Evolutionary conservation across 768 basidiomycete species (phyloP).

Genomic region (Pleurotus giganteus): DNA sequence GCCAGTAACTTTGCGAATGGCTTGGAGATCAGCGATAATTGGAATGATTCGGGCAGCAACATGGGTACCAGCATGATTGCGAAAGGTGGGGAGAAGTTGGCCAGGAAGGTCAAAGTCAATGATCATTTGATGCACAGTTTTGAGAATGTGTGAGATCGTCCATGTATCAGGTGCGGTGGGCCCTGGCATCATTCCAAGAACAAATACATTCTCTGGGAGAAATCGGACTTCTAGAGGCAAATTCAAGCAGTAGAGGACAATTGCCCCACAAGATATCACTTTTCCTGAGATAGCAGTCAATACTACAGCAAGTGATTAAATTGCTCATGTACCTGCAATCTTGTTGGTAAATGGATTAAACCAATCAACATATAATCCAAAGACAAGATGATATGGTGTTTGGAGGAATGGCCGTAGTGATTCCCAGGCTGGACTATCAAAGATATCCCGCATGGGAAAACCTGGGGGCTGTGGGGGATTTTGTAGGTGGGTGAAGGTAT

Average conservation of each 20-base stretch:
- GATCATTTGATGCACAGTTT: slow-evolving; percentile 15
- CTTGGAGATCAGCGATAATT: slow-evolving; percentile 23
- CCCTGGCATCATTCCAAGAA: slow-evolving; percentile 31
- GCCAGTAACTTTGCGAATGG: slow-evolving; percentile 21
- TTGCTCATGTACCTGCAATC: slow-evolving; percentile 23
- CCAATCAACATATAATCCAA: slow-evolving; percentile 32
- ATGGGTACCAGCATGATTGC: slow-evolving; percentile 13
- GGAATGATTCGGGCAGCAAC: slow-evolving; percentile 16
- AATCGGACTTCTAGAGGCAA: slow-evolving; percentile 26
- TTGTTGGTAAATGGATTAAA: slow-evolving; percentile 34
- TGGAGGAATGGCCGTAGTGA: slow-evolving; percentile 11
- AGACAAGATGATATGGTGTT: slow-evolving; percentile 19
- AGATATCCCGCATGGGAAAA: slow-evolving; percentile 19
- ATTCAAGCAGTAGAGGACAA: slow-evolving; percentile 32
- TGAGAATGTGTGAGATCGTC: slow-evolving; percentile 20
- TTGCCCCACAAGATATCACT: slow-evolving; percentile 24
- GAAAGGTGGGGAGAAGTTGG: slow-evolving; percentile 11
- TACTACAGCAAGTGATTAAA: neutral
- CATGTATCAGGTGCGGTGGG: slow-evolving; percentile 22
- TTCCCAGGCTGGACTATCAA: slow-evolving; percentile 27
- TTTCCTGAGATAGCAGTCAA: slow-evolving; percentile 10
- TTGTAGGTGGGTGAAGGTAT: slow-evolving; percentile 14
- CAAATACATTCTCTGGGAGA: slow-evolving; percentile 28
- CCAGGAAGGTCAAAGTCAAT: slow-evolving; percentile 14
- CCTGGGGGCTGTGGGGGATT: too few species aligned